Evolutionary conservation across 352 stramenopile genomes (phyloP).

Genomic region (Globisporangium cylindrosporum): DNA sequence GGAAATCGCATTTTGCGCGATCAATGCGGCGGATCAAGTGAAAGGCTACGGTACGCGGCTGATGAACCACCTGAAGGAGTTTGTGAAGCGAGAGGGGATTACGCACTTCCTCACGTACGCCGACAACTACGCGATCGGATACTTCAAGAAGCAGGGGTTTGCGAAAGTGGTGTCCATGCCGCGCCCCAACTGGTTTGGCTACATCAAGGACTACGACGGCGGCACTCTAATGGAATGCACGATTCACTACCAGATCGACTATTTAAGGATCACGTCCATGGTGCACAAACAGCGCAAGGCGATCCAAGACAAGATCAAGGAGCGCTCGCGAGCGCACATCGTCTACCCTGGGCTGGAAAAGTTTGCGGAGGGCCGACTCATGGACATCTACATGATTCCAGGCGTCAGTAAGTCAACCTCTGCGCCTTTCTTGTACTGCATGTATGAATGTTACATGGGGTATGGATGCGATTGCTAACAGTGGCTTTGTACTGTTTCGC

Average conservation of each 20-base stretch:
- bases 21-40: conserved; percentile 96
- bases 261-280: conserved; percentile 95
- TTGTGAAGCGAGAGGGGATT: conserved; percentile 89
- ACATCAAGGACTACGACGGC: conserved; percentile 99
- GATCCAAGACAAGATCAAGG: conserved; percentile 82
- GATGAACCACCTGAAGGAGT: conserved; percentile 99
- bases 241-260: conserved; percentile 97
- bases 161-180: conserved; percentile 87
- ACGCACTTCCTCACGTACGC: conserved; percentile 99
- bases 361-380: conserved; percentile 76
- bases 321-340: conserved; percentile 65
- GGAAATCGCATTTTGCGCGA: conserved; percentile 99
- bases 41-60: conserved; percentile 97
- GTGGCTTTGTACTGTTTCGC: conserved; percentile 11
- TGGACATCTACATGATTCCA: conserved; percentile 87
- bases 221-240: conserved; percentile 99
- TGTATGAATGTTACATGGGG: neutral
- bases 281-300: conserved; percentile 91
- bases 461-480: neutral
- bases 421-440: neutral
- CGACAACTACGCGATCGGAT: conserved; percentile 98
- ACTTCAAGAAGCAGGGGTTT: conserved; percentile 98
- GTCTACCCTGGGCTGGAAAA: conserved; percentile 70
- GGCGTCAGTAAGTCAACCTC: conserved; percentile 70
- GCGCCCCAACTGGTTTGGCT: conserved; percentile 91